Base-by-base conservation (phyloP, 208 protist genomes). In the Leishmania mexicana region DNA sequence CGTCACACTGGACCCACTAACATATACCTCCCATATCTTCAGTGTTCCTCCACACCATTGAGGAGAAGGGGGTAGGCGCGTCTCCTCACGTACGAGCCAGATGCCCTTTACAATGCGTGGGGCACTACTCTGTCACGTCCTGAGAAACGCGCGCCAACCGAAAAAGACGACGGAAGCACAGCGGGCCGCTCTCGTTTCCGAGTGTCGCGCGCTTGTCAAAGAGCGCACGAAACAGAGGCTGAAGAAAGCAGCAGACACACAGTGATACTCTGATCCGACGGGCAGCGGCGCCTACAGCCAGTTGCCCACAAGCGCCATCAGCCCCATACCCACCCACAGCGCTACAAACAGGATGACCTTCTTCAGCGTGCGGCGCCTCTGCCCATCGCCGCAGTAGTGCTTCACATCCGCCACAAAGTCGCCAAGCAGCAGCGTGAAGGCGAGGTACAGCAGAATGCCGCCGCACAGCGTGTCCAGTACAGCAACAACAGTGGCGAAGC, bases 361-460 rank as follows among this genome's bases (percentile, higher is more conserved):
- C 67, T 84, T 80, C 28, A 1, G 0, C 15, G n/a, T 35, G 40
- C 83, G 53, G 15, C 68, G 45, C 57, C 11, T 21, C 60, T 78
- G 53, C 10, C 60, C 86, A 8, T 84, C 82, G 15, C 73, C 75
- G 79, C 87, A 80, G 76, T 77, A 83, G 17, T 65, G 31, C 58
- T 64, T 78, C 78, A 89, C 45, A 42, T 89, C 86, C 10, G 54
- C 73, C 57, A 85, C 80, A 75, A 96, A 96, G 77, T 96, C 92
- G 35, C 74, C 81, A 13, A 94, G 78, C 74, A 96, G 86, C 62
- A 96, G 81, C 5, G 68, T 86, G 77, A 96, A 96, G 45, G 82
- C 90, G 73, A 96, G 81, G 80, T 94, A 96, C 60, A 94, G 81
- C 75, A 96, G 84, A 54, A 96, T 94, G 38, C 92, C 92, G 35